Percentiles rank a stretch among this genome's conserved stretches.
phyloP scores from a whole-genome alignment of 169 alveolate species.

The Eimeria necatrix region DNA sequence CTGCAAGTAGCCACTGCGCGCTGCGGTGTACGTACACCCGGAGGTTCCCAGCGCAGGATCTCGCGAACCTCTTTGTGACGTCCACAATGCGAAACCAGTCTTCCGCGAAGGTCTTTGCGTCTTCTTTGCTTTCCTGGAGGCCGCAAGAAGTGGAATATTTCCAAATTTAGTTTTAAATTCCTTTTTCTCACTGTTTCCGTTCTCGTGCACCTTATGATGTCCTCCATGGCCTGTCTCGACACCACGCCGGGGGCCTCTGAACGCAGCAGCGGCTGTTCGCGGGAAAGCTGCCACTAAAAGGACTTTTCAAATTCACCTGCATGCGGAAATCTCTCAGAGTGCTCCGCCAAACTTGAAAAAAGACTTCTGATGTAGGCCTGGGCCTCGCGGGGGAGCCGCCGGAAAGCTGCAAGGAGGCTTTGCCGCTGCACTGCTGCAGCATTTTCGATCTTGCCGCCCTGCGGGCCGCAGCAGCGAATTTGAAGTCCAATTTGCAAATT shows the following conservation, averaged over 20 bases:
- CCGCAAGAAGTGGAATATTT: background rate
- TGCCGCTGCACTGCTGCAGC: slow-evolving; percentile 38
- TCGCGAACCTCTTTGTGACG: slow-evolving; percentile 28
- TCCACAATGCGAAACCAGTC: slow-evolving; percentile 75
- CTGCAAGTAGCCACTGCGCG: slow-evolving; percentile 65
- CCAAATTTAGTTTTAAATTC: background rate
- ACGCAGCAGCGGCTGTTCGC: background rate
- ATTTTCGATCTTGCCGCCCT: slow-evolving; percentile 72
- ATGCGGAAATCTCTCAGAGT: slow-evolving; percentile 48
- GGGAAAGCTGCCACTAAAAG: background rate
- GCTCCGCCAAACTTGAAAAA: slow-evolving; percentile 50
- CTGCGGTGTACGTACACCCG: background rate
- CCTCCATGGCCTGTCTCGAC: slow-evolving; percentile 47
- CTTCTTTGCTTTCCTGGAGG: slow-evolving; percentile 48
- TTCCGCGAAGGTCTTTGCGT: slow-evolving; percentile 51
- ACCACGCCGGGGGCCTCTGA: slow-evolving; percentile 76
- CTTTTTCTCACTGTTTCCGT: slow-evolving; percentile 55
- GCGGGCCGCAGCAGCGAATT: too few relatives aligned
- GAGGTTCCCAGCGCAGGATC: background rate
- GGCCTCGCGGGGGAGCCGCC: slow-evolving; percentile 35
- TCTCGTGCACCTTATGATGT: slow-evolving; percentile 55
- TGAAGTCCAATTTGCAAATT: too few relatives aligned
- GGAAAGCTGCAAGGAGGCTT: slow-evolving; percentile 38
- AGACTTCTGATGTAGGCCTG: background rate
- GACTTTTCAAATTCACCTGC: slow-evolving; percentile 18